Base-by-base conservation (phyloP, 331 rosid species). In the Pyracantha coccinea region DNA sequence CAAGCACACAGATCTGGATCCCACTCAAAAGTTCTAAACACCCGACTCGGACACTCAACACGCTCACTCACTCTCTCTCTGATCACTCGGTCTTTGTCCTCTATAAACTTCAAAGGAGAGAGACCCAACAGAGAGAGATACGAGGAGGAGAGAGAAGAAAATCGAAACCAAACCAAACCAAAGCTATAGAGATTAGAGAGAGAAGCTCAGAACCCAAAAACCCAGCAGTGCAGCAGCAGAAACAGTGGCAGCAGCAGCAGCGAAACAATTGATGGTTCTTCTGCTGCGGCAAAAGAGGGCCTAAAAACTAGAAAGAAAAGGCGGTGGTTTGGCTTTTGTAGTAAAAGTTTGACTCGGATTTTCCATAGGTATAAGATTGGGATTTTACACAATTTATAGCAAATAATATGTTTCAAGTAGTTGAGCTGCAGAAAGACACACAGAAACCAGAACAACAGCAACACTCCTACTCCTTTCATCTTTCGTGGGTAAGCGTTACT, bases 321-420 rank as follows among this genome's bases (percentile, higher is more conserved):
- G 87, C 87, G 85, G 88, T 91, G 90, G 85, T 83, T 83, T 83
- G 78, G 85, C 79, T 81, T 84, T 89, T 89, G 69, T 75, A 72
- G 89, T 77, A 82, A 47, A 75, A 71, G 71, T 75, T 81, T 86
- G 88, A 85, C 88, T 50, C n/a, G 20, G 20, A 50, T 50, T 16
- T 35, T 50, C 55, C 55, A 50, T 50, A 50, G 55, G 20, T 50
- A 16, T 16, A 16, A 50, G 55, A 6, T 50, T 16, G 28, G 15
- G 62, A n/a, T 57, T 61, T 61, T 27, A 23, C 5, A 21, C 24
- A 25, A 23, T 2, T 8, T 14, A 23, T 58, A 58, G 31, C 13
- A 50, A 29, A 20, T 55, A 68, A 44, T 55, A 72, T 73, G 73
- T 27, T 63, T 70, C 68, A 21, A 20, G 38, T 21, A 53, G 76